Conservation (phyloP, 495 filamentous ascomycete species). For the Penicillium paxilli region DNA sequence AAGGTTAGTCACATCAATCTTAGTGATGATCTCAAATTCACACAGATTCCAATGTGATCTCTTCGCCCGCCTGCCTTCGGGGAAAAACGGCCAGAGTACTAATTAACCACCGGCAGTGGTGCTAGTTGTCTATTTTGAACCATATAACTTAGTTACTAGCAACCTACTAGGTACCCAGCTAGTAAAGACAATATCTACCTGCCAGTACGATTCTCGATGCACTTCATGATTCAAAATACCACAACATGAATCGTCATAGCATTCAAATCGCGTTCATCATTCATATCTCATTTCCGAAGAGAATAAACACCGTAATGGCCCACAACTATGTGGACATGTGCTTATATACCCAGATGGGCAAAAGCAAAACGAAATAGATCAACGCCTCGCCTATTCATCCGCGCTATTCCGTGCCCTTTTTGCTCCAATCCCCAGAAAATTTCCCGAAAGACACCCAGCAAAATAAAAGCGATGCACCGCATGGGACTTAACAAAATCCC, state of each 20-base stretch:
- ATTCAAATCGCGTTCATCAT: slow-evolving; percentile 1
- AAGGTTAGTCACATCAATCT: no score
- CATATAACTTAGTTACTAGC: no score
- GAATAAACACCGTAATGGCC: background rate
- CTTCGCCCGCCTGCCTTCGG: no score
- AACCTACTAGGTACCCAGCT: no score
- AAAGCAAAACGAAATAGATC: background rate
- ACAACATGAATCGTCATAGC: background rate
- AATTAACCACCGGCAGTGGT: no score
- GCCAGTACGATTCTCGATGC: no score
- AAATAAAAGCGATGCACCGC: background rate
- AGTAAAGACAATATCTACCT: no score
- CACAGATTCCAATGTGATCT: no score
- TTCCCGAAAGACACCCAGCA: background rate
- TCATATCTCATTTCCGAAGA: slow-evolving; percentile 10
- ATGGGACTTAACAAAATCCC: no score
- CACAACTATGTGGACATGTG: background rate
- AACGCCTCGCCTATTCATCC: background rate
- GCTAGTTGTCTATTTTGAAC: no score
- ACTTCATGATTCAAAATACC: background rate
- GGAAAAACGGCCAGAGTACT: no score
- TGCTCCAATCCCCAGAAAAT: background rate
- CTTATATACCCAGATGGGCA: background rate
- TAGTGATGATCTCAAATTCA: no score
- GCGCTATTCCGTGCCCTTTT: background rate